Evolutionary conservation across 2,329 filamentous ascomycete genomes (phyloP), one percentile per base, ranked within the genome.

Genomic region (Fusarium euwallaceae): DNA sequence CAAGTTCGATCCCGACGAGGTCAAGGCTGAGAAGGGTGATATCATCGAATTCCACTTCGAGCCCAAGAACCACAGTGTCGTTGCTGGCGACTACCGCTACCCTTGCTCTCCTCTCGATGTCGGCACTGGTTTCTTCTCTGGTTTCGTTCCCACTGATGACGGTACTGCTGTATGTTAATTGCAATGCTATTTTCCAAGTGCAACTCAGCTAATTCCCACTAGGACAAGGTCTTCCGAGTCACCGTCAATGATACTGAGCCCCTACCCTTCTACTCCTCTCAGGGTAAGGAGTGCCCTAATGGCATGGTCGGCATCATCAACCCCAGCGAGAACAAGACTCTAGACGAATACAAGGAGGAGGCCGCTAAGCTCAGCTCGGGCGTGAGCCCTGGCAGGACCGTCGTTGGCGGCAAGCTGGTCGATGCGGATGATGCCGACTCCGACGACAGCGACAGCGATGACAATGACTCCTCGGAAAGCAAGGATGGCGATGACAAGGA

Each of bases 241-340:
- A 78, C 69, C 2, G 60, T 84, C 66, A 79, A 80, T 60, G 70
- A 78, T 69, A 81, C 78, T 7, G 78, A 83, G 2, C 81, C 83
- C 36, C 78, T 81, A 10, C 76, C 78, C n/a, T 84, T 84, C 74
- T 84, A 84, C 71, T 85, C 83, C n/a, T 82, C 81, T 8, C 82
- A 83, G 48, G 81, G 77, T n/a, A 75, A 79, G 29, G 82, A 84
- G 60, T 84, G 83, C 67, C 66, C 81, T 22, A 64, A 72, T 14
- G 83, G 83, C 62, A 84, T 84, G 83, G 82, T 83, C n/a, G 83
- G 81, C 66, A 82, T 84, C 61, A 77, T 84, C 70, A 84, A 84
- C 72, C 79, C 80, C 24, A 76, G 72, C 51, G 70, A 61, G 43
- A 76, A 80, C 61, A 70, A 78, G 67, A 83, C 78, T 8, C 77